Evolutionary conservation across 2,329 filamentous ascomycete genomes (phyloP), one percentile per base, ranked within the genome.

Genomic region (Cladosporium austrohemisphaericum): DNA sequence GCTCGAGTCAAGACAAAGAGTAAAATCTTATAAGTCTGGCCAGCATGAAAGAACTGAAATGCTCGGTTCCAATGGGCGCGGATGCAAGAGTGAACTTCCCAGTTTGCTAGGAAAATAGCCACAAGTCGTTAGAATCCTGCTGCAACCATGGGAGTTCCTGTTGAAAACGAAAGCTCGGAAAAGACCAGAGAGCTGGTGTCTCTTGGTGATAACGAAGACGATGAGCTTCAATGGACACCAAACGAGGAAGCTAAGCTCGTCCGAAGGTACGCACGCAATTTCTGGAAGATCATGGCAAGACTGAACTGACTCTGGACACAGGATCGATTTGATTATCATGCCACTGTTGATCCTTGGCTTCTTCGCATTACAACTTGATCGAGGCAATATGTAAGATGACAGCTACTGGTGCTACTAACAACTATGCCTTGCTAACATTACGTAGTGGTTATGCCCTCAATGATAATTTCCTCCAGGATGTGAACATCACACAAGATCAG

Each of bases 291-390:
- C 25, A 28, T 7, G 11, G 11, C 25, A 7, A 28, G 25, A 11
- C 25, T 28, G 25, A 11, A 28, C 25, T 28, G 25, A 28, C 25
- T 28, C n/a, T n/a, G n/a, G n/a, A n/a, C 53, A 60, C 31, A 64
- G 61, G 49, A 49, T 65, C 9, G 63, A 65, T 40, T 31, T 60
- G 14, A 57, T 65, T 48, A 56, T 65, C 19, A 64, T 65, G 60
- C 63, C 63, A 3, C 51, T 65, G 19, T 41, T 65, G 20, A 62
- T 61, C 4, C 54, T 64, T 5, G 61, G 60, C 3, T 65, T 65
- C 55, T 64, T 65, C 55, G 62, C 59, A 40, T 52, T 43, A 20
- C 40, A 40, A 18, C 37, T 57, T 13, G 57, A 59, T 32, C 45
- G 57, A 14, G 55, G 56, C 9, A 59, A 59, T 32, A 55, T 59